A percentile compares a stretch with the other conserved stretches of the same genome.
Evolutionary conservation across 441 rosid species (phyloP).

Genomic region (Adansonia grandidieri): DNA sequence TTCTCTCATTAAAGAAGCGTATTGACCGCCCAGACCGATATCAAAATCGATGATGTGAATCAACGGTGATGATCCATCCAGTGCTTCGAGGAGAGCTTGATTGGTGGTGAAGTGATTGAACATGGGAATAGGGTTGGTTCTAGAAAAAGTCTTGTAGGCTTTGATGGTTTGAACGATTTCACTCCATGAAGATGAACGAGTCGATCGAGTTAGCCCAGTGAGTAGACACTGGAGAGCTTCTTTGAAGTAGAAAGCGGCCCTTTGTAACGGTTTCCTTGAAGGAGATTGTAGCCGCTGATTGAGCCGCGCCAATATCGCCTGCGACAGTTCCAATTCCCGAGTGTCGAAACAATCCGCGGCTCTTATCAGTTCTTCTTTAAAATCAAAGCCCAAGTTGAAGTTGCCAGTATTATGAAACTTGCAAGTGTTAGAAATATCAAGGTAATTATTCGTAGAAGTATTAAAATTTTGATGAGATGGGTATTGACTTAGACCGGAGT

Average conservation of each 20-base stretch:
- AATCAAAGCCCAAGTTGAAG: constrained; percentile 53
- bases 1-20: constrained; percentile 84
- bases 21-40: constrained; percentile 88
- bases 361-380: constrained; percentile 72
- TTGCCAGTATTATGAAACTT: constrained; percentile 30
- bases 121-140: constrained; percentile 83
- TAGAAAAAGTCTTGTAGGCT: constrained; percentile 72
- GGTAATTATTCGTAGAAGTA: constrained; percentile 14
- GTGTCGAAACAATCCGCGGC: constrained; percentile 84
- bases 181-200: constrained; percentile 54
- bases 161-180: constrained; percentile 73
- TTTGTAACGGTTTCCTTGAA: constrained; percentile 68
- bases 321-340: constrained; percentile 72
- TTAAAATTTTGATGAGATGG: constrained; percentile 18
- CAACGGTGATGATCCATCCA: constrained; percentile 56
- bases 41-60: constrained; percentile 91
- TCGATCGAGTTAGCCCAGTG: constrained; percentile 45
- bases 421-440: constrained; percentile 31
- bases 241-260: constrained; percentile 87
- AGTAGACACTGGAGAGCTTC: constrained; percentile 76
- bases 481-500: constrained; percentile 12
- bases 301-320: constrained; percentile 77
- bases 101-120: constrained; percentile 83
- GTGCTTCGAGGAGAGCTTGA: constrained; percentile 81
- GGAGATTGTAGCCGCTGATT: constrained; percentile 62